A percentile compares a stretch with the other conserved stretches of the same genome.
phyloP scores from a whole-genome alignment of 108 stramenopile genomes.

The Schizochytrium sp. region DNA sequence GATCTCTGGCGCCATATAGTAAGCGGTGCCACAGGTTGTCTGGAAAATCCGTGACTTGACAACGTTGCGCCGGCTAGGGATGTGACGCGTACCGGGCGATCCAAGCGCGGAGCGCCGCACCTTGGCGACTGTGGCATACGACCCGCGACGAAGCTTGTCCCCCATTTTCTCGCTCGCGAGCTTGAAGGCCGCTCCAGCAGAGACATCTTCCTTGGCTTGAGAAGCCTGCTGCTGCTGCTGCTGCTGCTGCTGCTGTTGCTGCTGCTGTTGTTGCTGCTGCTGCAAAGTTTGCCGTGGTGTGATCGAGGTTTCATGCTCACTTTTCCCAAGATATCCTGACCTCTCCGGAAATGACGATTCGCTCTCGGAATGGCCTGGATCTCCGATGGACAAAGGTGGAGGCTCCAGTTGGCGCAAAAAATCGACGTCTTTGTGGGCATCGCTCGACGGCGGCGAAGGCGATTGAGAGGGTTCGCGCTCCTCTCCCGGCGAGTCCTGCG shows the following conservation, averaged over 20 bases:
- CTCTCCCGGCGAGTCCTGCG: not conserved
- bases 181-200: not conserved
- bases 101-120: not conserved
- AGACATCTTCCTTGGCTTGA: not conserved
- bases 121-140: not conserved
- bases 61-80: not conserved
- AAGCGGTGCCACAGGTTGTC: slow-evolving; percentile 25
- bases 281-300: no score
- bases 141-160: not conserved
- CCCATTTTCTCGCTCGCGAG: not conserved
- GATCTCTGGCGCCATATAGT: slow-evolving; percentile 36
- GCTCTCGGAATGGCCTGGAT: no score
- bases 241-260: no score
- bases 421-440: no score
- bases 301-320: no score
- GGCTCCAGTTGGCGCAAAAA: no score
- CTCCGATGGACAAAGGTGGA: no score
- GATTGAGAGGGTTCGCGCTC: no score
- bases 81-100: not conserved
- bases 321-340: no score
- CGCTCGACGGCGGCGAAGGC: no score
- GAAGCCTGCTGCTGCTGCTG: not conserved
- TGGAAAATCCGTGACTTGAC: not conserved
- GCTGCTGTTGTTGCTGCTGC: no score
- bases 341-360: no score